Percentiles rank a stretch among this genome's conserved stretches.
Conservation (phyloP, 148 eudicot genomes). For the Drosera capensis region DNA sequence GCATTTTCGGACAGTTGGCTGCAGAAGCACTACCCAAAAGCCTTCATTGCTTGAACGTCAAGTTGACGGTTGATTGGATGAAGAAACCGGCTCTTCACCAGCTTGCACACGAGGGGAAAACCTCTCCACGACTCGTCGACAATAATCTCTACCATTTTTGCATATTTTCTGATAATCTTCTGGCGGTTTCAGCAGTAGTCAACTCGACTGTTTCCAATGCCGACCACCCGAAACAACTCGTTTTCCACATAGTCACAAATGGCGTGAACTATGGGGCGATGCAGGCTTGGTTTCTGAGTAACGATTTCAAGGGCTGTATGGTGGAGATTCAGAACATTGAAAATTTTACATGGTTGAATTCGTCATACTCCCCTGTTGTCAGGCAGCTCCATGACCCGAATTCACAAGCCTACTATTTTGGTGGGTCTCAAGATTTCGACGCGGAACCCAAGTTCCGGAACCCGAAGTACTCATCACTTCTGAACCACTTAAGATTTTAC, state of each 20-base stretch:
- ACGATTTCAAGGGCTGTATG: slow-evolving; percentile 9
- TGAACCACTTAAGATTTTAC: slow-evolving; percentile 10
- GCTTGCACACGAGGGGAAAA: slow-evolving; percentile 6
- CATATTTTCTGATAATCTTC: slow-evolving; percentile 18
- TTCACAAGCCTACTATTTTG: slow-evolving; percentile 13
- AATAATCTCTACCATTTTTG: slow-evolving; percentile 17
- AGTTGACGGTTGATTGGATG: slow-evolving; percentile 18
- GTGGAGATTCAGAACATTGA: slow-evolving; percentile 24
- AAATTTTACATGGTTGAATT: slow-evolving; percentile 18
- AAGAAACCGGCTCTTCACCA: slow-evolving; percentile 6
- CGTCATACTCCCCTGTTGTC: slow-evolving; percentile 15
- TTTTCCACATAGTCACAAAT: slow-evolving; percentile 22
- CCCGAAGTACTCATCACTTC: slow-evolving; percentile 13
- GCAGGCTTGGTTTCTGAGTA: slow-evolving; percentile 19
- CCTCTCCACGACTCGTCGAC: slow-evolving; percentile 11
- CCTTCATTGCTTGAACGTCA: slow-evolving; percentile 18
- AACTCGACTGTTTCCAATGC: slow-evolving; percentile 17
- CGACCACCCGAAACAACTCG: slow-evolving; percentile 14
- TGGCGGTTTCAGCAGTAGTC: slow-evolving; percentile 13
- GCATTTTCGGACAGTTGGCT: slow-evolving; percentile 19
- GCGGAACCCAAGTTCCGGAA: slow-evolving; percentile 12
- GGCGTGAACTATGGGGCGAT: slow-evolving; percentile 17
- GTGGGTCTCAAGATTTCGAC: slow-evolving; percentile 7
- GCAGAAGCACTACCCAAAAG: slow-evolving; percentile 28
- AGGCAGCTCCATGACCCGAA: slow-evolving; percentile 13